phyloP scores from a whole-genome alignment of 78 protist genomes.

The Dictyostelium firmibasis region DNA sequence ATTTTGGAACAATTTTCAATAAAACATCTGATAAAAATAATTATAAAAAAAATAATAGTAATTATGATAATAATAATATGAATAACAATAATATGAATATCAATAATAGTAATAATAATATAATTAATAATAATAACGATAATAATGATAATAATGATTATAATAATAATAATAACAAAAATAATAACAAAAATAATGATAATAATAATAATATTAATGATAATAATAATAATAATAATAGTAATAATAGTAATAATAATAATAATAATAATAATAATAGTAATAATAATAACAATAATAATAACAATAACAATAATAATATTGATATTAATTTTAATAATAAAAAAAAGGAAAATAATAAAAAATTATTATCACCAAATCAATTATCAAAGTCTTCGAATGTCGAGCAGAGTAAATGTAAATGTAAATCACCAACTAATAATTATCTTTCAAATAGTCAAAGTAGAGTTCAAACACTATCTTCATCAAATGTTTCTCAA shows the following conservation, averaged over 20 bases:
- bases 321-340: background rate
- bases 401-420: background rate
- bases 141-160: background rate
- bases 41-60: background rate
- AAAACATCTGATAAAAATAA: background rate
- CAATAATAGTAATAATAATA: background rate
- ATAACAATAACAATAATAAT: no score
- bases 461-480: slow-evolving; percentile 24
- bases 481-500: background rate
- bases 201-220: no score
- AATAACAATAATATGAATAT: background rate
- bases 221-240: background rate
- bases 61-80: background rate
- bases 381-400: slow-evolving; percentile 2
- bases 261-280: background rate
- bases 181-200: background rate
- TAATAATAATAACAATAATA: background rate
- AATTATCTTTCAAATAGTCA: background rate
- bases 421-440: background rate
- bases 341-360: background rate
- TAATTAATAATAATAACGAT: background rate
- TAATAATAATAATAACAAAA: background rate
- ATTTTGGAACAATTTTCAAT: slow-evolving; percentile 43
- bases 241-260: background rate
- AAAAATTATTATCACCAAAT: background rate